A percentile compares a stretch with the other conserved stretches of the same genome.
phyloP scores from a whole-genome alignment of 176 grass and related monocot species.

The barley (Hordeum vulgare) region DNA sequence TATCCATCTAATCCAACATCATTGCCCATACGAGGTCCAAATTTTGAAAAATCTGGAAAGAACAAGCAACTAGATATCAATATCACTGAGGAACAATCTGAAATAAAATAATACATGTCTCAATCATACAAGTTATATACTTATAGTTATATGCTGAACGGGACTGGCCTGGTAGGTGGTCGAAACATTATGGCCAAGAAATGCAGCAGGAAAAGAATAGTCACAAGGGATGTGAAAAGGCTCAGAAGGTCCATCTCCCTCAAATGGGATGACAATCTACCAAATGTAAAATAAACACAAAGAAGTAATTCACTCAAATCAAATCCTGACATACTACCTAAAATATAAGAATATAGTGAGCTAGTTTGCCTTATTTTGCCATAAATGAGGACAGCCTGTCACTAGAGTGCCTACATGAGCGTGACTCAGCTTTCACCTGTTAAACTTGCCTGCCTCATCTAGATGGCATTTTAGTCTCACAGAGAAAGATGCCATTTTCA shows the following conservation, averaged over 20 bases:
- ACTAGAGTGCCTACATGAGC: neutral
- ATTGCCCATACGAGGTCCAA: slow-evolving; percentile 13
- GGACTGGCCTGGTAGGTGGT: neutral
- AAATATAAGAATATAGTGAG: neutral
- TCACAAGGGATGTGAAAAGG: neutral
- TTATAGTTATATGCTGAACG: neutral
- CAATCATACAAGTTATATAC: neutral
- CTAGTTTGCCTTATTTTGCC: neutral
- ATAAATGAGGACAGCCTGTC: neutral
- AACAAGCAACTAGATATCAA: neutral
- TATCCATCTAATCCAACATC: slow-evolving; percentile 46
- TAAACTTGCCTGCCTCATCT: neutral
- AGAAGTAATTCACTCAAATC: neutral
- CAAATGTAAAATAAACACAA: neutral
- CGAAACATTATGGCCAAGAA: neutral
- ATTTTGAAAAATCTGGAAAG: slow-evolving; percentile 44
- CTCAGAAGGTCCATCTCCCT: neutral
- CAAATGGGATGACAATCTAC: neutral
- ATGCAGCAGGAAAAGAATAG: neutral
- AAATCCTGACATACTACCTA: neutral
- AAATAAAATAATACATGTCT: neutral
- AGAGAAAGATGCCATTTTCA: neutral
- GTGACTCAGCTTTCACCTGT: neutral
- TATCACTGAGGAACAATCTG: neutral
- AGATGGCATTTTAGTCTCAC: neutral